Base-by-base conservation (phyloP, 495 filamentous ascomycete genomes). In the Staphylotrichum longicolle region DNA sequence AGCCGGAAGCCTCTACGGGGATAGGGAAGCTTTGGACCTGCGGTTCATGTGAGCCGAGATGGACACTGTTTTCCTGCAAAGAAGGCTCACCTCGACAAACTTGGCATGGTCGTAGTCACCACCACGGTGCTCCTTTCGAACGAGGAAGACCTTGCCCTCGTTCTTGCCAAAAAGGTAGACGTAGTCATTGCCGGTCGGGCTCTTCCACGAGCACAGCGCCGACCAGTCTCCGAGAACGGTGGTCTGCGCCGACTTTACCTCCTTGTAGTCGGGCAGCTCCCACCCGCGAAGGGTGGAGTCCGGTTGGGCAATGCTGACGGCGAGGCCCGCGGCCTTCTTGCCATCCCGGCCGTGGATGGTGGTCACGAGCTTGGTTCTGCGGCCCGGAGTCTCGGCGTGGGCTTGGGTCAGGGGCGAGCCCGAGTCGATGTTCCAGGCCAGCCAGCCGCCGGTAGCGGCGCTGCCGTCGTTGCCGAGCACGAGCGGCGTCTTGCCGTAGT, bases 161-260 rank as follows among this genome's bases (percentile, higher is more conserved):
- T 48, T 54, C 51, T 61, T 61, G n/a, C 58, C 58, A 37, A 61
- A 54, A 14, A 61, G 51, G 20, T 46, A 61, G 4, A 61, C 42
- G 40, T 61, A 61, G 12, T 61, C 49, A 10, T 8, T 5, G 0
- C 51, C 50, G 33, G 20, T 54, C 48, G 47, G 48, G 41, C 50
- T 54, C 51, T 61, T 61, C 58, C 58, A 61, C 4, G 58, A 46
- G 33, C 58, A 61, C 7, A 61, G 34, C 2, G 58, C 41, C 2
- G 58, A 61, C 58, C 58, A 61, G n/a, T 61, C 58, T 12, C 58
- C 58, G 5, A 61, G 42, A 8, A 47, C 58, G 6, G 32, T 55
- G 12, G n/a, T 42, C 51, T 42, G 27, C 10, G 50, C 58, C 20
- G 58, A 54, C 51, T 55, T 30, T 41, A 61, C 42, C 34, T 61